phyloP scores from a whole-genome alignment of 495 filamentous ascomycete species.

The Elasticomyces elasticus region DNA sequence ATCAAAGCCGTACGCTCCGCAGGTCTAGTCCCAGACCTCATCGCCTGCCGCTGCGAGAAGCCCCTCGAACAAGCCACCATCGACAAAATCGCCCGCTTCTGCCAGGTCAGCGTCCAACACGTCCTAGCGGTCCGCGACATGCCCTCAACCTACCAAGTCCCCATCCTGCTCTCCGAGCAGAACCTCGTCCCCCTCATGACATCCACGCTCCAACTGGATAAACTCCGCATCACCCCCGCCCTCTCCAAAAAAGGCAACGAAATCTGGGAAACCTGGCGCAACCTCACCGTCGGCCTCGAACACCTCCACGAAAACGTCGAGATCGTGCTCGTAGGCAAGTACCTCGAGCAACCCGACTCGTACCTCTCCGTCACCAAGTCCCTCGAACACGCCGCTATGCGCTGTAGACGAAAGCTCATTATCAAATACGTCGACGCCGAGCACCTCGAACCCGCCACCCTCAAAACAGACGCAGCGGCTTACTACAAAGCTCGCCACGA shows the following conservation, averaged over 20 bases:
- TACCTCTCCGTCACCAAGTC: conserved; percentile 77
- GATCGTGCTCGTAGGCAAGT: conserved; percentile 90
- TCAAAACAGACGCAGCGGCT: conserved; percentile 51
- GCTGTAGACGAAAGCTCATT: conserved; percentile 66
- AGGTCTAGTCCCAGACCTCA: conserved; percentile 82
- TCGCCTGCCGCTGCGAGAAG: conserved; percentile 81
- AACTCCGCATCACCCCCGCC: conserved; percentile 34
- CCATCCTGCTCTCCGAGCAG: conserved; percentile 75
- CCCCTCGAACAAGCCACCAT: conserved; percentile 64
- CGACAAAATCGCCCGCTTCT: conserved; percentile 78
- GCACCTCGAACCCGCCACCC: conserved; percentile 58
- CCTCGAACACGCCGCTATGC: conserved; percentile 86
- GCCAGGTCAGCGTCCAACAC: conserved; percentile 69
- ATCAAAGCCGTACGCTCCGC: conserved; percentile 70
- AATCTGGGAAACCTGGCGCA: conserved; percentile 69
- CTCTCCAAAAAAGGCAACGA: conserved; percentile 47
- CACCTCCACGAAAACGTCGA: conserved; percentile 54
- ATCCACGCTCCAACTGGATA: conserved; percentile 49
- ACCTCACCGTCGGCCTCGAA: conserved; percentile 53
- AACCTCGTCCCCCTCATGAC: conserved; percentile 54
- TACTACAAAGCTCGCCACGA: conserved; percentile 85
- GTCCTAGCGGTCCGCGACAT: conserved; percentile 82
- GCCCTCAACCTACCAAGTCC: conserved; percentile 81
- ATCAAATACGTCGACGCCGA: conserved; percentile 76
- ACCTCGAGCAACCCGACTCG: conserved; percentile 68